Conservation (phyloP, 768 basidiomycete genomes). For the Macrolepiota albuminosa region DNA sequence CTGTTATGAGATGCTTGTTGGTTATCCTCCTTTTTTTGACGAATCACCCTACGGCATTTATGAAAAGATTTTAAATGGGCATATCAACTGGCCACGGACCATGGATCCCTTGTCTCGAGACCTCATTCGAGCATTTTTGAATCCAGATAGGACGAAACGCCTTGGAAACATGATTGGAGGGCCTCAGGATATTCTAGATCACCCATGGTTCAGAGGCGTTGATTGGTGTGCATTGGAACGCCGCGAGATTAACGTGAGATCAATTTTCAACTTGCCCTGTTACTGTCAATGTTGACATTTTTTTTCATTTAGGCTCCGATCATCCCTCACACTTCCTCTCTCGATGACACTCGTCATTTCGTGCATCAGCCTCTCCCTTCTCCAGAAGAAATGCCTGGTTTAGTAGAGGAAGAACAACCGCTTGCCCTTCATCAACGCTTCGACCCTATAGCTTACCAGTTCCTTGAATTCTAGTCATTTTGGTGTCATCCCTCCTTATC, state of each 20-base stretch:
- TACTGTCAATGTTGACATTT: constrained; percentile 6
- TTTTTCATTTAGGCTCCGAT: constrained; percentile 65
- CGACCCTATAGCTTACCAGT: constrained; percentile 66
- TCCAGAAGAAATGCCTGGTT: constrained; percentile 75
- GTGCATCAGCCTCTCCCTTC: constrained; percentile 73
- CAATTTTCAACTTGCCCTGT: constrained; percentile 1
- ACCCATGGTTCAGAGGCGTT: constrained; percentile 94
- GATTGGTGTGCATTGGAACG: constrained; percentile 88
- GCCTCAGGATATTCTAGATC: constrained; percentile 84
- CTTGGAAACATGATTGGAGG: constrained; percentile 93
- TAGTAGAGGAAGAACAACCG: constrained; percentile 58
- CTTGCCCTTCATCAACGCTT: constrained; percentile 57
- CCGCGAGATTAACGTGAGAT: constrained; percentile 75
- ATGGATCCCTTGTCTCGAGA: constrained; percentile 89
- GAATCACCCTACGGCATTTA: constrained; percentile 98
- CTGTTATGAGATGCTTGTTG: constrained; percentile 98
- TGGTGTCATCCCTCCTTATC: not conserved
- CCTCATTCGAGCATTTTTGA: constrained; percentile 83
- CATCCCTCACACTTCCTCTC: constrained; percentile 72
- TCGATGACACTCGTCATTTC: constrained; percentile 86
- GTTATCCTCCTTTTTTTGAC: constrained; percentile 98
- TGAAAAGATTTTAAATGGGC: constrained; percentile 89
- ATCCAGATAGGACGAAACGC: constrained; percentile 87
- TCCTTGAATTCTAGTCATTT: constrained; percentile 64
- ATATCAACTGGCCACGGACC: constrained; percentile 86